Base-by-base conservation (phyloP, 2,329 filamentous ascomycete genomes). In the Cladophialophora bantiana region DNA sequence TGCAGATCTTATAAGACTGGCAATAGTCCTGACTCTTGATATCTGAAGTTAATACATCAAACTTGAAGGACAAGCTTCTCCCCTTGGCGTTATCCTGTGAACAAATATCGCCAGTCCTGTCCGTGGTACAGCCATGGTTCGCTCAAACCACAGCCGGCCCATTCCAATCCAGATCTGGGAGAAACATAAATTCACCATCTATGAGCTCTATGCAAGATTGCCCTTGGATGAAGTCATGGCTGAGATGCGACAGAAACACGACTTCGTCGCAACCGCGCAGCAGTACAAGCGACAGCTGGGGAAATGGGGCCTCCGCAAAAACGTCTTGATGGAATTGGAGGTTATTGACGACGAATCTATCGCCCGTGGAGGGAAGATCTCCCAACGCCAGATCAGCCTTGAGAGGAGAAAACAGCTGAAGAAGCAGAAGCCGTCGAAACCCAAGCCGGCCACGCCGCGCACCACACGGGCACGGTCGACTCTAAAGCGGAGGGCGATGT, bases 201-300 rank as follows among this genome's bases (percentile, higher is more conserved):
- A 36, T 34, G 31, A 34, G 26, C 34, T 55, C 31, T 55, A 55
- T 55, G 52, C 52, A 15, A 34, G 13, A 15, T 13, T 55, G 7
- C 52, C 31, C 15, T 26, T 55, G 12, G 34, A 55, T 12, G 18
- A 55, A 36, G 52, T 55, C 31, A 55, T 55, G 52, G 34, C 31
- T 34, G 52, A 55, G 34, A 55, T 55, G 52, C 31, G n/a, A 34
- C 52, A 34, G 31, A 34, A 34, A 34, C 52, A 55, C 31, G 52
- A 55, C 52, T 55, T 55, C 52, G 31, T 15, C n/a, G 52, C 52
- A 15, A 55, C 52, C 9, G 31, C 34, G 31, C 52, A 55, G 12
- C 52, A 55, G n/a, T 55, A 55, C 52, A 55, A 55, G 52, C 52
- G 52, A 36, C 52, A 55, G 34, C 31, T 55, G 13, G 52, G 52